A percentile compares a stretch with the other conserved stretches of the same genome.
phyloP scores from a whole-genome alignment of 73 alveolate species.

The Paraurostyla sp. region DNA sequence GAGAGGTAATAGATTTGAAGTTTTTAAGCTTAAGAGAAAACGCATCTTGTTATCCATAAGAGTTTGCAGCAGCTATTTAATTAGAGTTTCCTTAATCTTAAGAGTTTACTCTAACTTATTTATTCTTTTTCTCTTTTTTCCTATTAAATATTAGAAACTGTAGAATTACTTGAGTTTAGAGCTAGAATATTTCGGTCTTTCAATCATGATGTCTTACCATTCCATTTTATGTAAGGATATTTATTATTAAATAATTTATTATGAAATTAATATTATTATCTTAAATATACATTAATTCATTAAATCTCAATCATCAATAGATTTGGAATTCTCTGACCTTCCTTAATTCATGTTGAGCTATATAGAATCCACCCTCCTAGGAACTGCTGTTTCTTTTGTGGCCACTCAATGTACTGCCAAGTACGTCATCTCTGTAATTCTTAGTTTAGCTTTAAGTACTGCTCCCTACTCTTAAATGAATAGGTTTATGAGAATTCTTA shows the following conservation, averaged over 20 bases:
- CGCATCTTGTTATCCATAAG: no score
- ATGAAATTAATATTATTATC: not conserved
- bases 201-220: constrained; percentile 25
- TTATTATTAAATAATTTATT: not conserved
- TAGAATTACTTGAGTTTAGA: not conserved
- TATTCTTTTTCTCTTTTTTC: not conserved
- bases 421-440: not conserved
- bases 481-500: no score
- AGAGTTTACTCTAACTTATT: not conserved
- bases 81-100: no score
- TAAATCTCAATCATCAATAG: not conserved
- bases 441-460: not conserved
- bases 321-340: not conserved
- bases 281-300: not conserved
- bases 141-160: not conserved
- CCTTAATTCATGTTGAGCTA: constrained; percentile 4
- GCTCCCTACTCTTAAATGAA: not conserved
- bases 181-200: constrained; percentile 7
- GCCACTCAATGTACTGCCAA: no score
- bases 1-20: no score
- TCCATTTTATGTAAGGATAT: constrained; percentile 16
- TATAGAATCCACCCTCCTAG: constrained; percentile 26
- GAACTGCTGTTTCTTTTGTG: constrained; percentile 28
- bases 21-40: no score
- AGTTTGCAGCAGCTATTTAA: no score